phyloP scores from a whole-genome alignment of 257 asterid species.

The Solanum phureja region DNA sequence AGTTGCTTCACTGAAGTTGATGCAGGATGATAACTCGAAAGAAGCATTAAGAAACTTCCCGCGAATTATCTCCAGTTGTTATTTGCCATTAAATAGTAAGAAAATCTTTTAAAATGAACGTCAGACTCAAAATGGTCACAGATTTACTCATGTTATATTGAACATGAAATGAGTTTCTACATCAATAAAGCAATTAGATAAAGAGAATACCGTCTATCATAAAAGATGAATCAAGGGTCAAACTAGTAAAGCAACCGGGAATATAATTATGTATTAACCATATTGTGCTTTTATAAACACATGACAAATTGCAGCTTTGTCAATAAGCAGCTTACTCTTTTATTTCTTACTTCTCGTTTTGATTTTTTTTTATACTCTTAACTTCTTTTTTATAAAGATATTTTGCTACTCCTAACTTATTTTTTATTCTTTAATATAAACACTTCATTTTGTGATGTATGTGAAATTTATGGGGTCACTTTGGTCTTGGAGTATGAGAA shows the following conservation, averaged over 20 bases:
- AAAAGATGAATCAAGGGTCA: not conserved
- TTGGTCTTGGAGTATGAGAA: not conserved
- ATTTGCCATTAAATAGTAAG: not conserved
- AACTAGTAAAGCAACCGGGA: not conserved
- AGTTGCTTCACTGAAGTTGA: not conserved
- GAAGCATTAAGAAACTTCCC: not conserved
- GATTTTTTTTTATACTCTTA: not conserved
- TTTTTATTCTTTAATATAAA: not conserved
- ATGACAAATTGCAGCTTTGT: not conserved
- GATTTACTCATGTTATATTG: not conserved
- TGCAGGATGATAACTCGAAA: not conserved
- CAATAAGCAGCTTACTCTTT: not conserved
- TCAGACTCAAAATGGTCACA: not conserved
- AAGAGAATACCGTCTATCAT: not conserved
- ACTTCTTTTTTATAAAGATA: not conserved
- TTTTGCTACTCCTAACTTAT: not conserved
- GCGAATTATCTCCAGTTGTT: not conserved
- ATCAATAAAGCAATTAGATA: not conserved
- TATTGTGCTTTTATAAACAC: not conserved
- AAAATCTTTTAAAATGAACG: not conserved
- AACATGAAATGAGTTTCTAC: not conserved
- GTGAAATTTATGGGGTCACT: not conserved
- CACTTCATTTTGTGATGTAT: not conserved
- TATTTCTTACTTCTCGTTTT: not conserved
- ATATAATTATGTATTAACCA: not conserved